A percentile compares a stretch with the other conserved stretches of the same genome.
These are phyloP conservation scores for Takashimella koratensis DNA, from an alignment of 1,284 basidiomycete species.

Conservation along the genomic window DNA sequence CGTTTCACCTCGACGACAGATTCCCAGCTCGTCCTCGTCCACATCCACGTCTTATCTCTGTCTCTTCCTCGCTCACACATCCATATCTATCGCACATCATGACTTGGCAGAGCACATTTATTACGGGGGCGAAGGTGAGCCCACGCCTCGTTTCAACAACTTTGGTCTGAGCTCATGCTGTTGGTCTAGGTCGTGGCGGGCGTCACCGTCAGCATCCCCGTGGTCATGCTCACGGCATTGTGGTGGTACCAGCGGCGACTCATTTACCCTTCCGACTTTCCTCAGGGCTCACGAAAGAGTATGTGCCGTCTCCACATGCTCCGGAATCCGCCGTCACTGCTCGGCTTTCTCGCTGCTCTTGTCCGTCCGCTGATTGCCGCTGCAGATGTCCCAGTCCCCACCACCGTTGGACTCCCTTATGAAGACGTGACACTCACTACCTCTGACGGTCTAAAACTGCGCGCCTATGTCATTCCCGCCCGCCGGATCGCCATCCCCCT, in stretches of 20 bases:
- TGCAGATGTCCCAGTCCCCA: constrained; percentile 67
- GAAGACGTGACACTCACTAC: constrained; percentile 67
- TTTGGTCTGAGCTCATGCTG: constrained; percentile 41
- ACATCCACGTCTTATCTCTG: no score
- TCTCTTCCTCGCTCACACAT: no score
- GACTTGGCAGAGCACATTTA: constrained; percentile 18
- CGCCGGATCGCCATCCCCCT: constrained; percentile 21
- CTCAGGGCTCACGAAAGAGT: constrained; percentile 75
- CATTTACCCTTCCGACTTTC: constrained; percentile 86
- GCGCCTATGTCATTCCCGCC: constrained; percentile 59
- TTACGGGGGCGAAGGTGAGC: constrained; percentile 60
- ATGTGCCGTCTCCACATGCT: no score
- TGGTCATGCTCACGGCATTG: constrained; percentile 60
- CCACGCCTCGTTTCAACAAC: neutral
- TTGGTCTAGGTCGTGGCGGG: constrained; percentile 51
- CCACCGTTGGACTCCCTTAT: constrained; percentile 65
- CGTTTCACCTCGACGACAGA: no score
- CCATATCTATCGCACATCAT: constrained; percentile 10
- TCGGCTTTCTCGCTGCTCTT: neutral
- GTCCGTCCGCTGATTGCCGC: neutral
- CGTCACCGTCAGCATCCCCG: constrained; percentile 20
- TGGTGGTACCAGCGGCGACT: constrained; percentile 80
- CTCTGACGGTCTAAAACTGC: constrained; percentile 59
- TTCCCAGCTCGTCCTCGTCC: no score
- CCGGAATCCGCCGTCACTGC: no score